These are phyloP conservation scores for Tetrastigma voinierianum DNA, from an alignment of 164 flowering plant species.

Conservation along the genomic window DNA sequence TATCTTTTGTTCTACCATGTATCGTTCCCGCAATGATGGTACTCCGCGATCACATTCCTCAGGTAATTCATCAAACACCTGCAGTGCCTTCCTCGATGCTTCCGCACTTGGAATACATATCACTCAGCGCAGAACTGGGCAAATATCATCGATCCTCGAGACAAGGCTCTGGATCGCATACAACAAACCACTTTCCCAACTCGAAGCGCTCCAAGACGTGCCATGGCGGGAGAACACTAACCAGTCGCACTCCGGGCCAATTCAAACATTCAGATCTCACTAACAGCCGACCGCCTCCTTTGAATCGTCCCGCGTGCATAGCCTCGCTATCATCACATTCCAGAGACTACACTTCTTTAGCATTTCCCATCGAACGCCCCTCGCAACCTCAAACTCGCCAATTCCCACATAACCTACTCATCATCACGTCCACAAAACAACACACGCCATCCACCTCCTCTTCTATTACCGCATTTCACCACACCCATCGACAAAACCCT, in stretches of 20 bases:
- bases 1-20: slow-evolving; percentile 54
- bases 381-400: slow-evolving; percentile 38
- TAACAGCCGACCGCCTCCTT: slow-evolving; percentile 58
- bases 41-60: slow-evolving; percentile 49
- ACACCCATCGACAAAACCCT: not conserved
- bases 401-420: slow-evolving; percentile 54
- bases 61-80: slow-evolving; percentile 38
- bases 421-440: slow-evolving; percentile 68
- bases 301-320: slow-evolving; percentile 53
- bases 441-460: slow-evolving; percentile 31
- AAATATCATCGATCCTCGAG: slow-evolving; percentile 48
- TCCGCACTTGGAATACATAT: slow-evolving; percentile 70
- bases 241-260: slow-evolving; percentile 55
- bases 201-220: slow-evolving; percentile 56
- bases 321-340: slow-evolving; percentile 66
- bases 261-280: slow-evolving; percentile 46
- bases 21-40: slow-evolving; percentile 55
- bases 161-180: slow-evolving; percentile 42
- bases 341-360: slow-evolving; percentile 58
- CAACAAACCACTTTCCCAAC: slow-evolving; percentile 54
- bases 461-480: slow-evolving; percentile 2
- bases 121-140: slow-evolving; percentile 63
- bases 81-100: slow-evolving; percentile 54
- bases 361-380: slow-evolving; percentile 47
- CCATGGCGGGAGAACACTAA: slow-evolving; percentile 53